phyloP scores from a whole-genome alignment of 208 protist genomes.

The Trypanosoma scelopori region DNA sequence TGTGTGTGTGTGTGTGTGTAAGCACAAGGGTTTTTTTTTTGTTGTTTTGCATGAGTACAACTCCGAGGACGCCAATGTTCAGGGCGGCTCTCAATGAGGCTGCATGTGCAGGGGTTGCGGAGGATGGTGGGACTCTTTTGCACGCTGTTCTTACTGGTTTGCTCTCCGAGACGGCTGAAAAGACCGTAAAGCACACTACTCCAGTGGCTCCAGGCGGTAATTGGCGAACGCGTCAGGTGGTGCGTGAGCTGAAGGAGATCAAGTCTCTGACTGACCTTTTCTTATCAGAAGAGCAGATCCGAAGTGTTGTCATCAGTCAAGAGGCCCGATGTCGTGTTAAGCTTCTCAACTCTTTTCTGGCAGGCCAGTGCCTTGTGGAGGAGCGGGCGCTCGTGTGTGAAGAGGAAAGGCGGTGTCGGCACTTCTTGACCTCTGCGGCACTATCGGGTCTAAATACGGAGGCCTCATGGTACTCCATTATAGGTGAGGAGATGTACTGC shows the following conservation, averaged over 20 bases:
- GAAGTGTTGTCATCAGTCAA: constrained; percentile 45
- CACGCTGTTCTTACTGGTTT: constrained; percentile 29
- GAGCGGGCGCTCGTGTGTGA: constrained; percentile 31
- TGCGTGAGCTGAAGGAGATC: constrained; percentile 52
- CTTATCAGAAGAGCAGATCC: constrained; percentile 51
- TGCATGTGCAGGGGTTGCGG: no score
- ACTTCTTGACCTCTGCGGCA: not conserved
- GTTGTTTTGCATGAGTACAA: not conserved
- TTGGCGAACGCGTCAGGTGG: constrained; percentile 60
- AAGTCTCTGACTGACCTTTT: constrained; percentile 28
- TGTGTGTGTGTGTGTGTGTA: not conserved
- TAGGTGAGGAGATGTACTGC: constrained; percentile 23
- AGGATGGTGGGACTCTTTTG: constrained; percentile 19
- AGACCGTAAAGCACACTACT: constrained; percentile 2
- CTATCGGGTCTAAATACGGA: constrained; percentile 1
- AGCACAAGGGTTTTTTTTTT: no score
- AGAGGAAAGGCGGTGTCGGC: constrained; percentile 36
- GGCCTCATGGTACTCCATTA: not conserved
- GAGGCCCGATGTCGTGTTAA: constrained; percentile 54
- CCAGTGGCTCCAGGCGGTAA: constrained; percentile 7
- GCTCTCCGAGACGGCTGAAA: constrained; percentile 10
- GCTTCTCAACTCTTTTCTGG: constrained; percentile 35
- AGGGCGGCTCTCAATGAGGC: constrained; percentile 21
- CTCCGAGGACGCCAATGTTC: not conserved
- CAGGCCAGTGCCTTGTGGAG: constrained; percentile 47